Base-by-base conservation (phyloP, 2,329 filamentous ascomycete species). In the Phyllosticta citrichinensis region DNA sequence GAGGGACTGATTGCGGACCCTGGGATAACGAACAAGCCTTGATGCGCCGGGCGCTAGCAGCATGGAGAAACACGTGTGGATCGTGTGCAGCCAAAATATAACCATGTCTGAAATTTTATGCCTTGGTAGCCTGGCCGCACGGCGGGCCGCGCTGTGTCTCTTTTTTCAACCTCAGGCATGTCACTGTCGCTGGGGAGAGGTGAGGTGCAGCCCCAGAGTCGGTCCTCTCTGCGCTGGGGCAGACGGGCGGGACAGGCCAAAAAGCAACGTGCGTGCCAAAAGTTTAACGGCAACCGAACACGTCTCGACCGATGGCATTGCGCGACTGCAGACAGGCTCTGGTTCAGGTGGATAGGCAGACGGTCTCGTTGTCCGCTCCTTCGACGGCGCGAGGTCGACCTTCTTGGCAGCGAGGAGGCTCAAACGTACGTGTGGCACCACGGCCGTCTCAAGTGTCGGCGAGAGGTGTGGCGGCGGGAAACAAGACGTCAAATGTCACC, bases 11-110 rank as follows among this genome's bases (percentile, higher is more conserved):
- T 40, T 40, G 33, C 33, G 33, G 33, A 40, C 33, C 33, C 33
- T 40, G 11, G 35, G 56, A 58, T 27, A 50, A 30, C 11, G 57
- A 58, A 53, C 57, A 60, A 60, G 58, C 52, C 58, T 60, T 60
- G 58, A 60, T 55, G 52, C 58, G 24, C 40, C 58, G 58, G 58
- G 33, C 58, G 58, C 58, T 60, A 55, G 58, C 58, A 60, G 58
- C 55, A 60, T 55, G 58, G 35, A 60, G 58, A 60, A 60, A 60
- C 58, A 24, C 30, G 35, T 22, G 57, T 35, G 51, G 50, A n/a
- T 33, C 11, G n/a, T 22, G 51, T 25, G 51, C 57, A 30, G 57
- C 30, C 17, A 55, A 17, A 33, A 60, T 55, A 60, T 60, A 60
- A 60, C 58, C 58, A 55, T 60, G 55, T 54, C 54, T 25, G 51